Conservation (phyloP, 2,329 filamentous ascomycete genomes). For the Amylocarpus encephaloides region DNA sequence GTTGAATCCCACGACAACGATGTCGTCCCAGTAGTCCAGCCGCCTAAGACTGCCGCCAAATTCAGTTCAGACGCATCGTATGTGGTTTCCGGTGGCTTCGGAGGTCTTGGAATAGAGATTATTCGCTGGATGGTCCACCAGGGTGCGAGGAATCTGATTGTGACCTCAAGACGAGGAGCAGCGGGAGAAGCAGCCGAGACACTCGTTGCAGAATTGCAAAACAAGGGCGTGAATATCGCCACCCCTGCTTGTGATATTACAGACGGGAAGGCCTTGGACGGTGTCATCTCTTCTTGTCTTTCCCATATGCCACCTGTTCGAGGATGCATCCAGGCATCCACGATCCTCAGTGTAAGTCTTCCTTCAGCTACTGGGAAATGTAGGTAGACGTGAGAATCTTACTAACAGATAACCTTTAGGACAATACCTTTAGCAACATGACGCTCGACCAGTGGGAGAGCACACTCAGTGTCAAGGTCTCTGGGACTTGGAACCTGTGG, state of each 20-base stretch:
- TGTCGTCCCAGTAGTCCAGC: background rate
- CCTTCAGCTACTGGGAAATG: background rate
- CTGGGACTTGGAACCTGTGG: slow-evolving; percentile 19
- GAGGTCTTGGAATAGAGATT: slow-evolving; percentile 25
- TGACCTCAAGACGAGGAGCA: slow-evolving; percentile 25
- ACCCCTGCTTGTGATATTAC: slow-evolving; percentile 44
- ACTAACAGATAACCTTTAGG: slow-evolving; percentile 20
- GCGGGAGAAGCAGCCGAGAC: background rate
- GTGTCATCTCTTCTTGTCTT: background rate
- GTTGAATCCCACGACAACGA: background rate
- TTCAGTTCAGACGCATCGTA: slow-evolving; percentile 23
- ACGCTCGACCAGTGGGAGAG: slow-evolving; percentile 32
- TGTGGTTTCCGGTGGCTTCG: slow-evolving; percentile 29
- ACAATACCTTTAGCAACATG: slow-evolving; percentile 29
- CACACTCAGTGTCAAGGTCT: slow-evolving; percentile 32
- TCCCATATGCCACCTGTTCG: slow-evolving; percentile 29
- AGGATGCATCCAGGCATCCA: slow-evolving; percentile 41
- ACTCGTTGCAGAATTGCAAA: slow-evolving; percentile 7
- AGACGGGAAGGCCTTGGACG: slow-evolving; percentile 25
- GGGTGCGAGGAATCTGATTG: slow-evolving; percentile 25
- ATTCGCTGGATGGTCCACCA: slow-evolving; percentile 16
- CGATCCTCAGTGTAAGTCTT: slow-evolving; percentile 33
- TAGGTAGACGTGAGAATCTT: background rate
- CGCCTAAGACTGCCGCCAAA: background rate
- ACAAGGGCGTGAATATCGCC: slow-evolving; percentile 36